Base-by-base conservation (phyloP, 805 yeast genomes). In the Candida ovalis region DNA sequence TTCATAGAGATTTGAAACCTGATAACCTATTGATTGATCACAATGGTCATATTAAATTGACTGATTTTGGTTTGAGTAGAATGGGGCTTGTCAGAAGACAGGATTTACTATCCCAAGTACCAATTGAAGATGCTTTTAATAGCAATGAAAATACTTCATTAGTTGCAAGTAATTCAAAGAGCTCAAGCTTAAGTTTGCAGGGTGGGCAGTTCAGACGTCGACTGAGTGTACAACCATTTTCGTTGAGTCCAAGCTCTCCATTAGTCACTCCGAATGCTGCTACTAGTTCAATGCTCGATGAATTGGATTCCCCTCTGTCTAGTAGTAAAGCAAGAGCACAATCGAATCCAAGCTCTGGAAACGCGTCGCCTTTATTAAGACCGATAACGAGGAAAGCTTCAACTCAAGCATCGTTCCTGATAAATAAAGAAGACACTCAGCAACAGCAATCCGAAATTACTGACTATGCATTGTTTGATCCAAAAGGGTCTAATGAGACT, bases 1-100 rank as follows among this genome's bases (percentile, higher is more conserved):
- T 94, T 46, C 99, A 94, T 67, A 82, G 97, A 59, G 99, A 94
- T 66, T 72, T 94, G 61, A 94, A 94, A 63, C 99, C 99, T 0
- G 99, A 94, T 62, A 94, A 94, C 58, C 66, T 94, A 32, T 72
- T 94, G 54, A 90, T 94, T 54, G 98, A 91, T 63, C 73, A 80
- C 46, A 71, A 73, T 32, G 99, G 99, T 0, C 99, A 94, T 68
- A 66, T 94, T 52, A 94, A 94, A 66, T 70, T 95, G 51, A 91
- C 97, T 1, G 99, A 94, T 68, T 94, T 94, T 72, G 99, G 99
- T 1, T 75, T 94, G 40, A 87, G 96, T 8, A 75, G 96, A 62
- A 82, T 90, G 74, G 97, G 97, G 27, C 78, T 91, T 40, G 79
- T 89, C 33, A 85, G 89, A 36, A 81, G 97, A 66, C 96, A 90